Percentiles rank a stretch among this genome's conserved stretches.
phyloP scores from a whole-genome alignment of 2,329 filamentous ascomycete genomes.

The Cladorrhinum sp. region DNA sequence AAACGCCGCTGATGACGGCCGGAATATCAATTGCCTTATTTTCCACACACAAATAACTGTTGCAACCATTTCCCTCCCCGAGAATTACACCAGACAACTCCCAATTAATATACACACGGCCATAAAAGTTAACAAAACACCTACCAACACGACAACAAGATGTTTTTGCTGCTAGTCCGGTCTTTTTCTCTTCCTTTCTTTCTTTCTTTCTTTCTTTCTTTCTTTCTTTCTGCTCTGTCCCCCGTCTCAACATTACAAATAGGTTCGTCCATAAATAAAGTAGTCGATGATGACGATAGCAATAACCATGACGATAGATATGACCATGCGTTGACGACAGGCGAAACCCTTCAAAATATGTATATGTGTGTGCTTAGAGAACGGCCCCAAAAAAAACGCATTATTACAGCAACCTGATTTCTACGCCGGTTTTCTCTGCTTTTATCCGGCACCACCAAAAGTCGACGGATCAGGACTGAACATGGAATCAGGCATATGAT shows the following conservation, averaged over 20 bases:
- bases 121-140: background rate
- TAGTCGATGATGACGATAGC: background rate
- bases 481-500: slow-evolving; percentile 38
- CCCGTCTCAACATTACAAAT: background rate
- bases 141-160: background rate
- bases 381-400: background rate
- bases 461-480: slow-evolving; percentile 26
- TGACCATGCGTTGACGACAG: background rate
- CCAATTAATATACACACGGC: background rate
- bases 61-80: too few species aligned
- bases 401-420: background rate
- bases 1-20: background rate
- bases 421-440: background rate
- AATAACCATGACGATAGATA: background rate
- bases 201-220: background rate
- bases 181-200: background rate
- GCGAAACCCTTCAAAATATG: background rate
- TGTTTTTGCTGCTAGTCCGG: background rate
- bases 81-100: too few species aligned
- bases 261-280: background rate
- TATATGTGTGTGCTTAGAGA: background rate
- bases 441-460: slow-evolving; percentile 6
- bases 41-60: too few species aligned
- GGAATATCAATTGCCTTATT: too few species aligned
- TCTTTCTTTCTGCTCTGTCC: background rate